Conservation (phyloP, 225 moss, liverwort and hornwort species). For the Lunularia cruciata region DNA sequence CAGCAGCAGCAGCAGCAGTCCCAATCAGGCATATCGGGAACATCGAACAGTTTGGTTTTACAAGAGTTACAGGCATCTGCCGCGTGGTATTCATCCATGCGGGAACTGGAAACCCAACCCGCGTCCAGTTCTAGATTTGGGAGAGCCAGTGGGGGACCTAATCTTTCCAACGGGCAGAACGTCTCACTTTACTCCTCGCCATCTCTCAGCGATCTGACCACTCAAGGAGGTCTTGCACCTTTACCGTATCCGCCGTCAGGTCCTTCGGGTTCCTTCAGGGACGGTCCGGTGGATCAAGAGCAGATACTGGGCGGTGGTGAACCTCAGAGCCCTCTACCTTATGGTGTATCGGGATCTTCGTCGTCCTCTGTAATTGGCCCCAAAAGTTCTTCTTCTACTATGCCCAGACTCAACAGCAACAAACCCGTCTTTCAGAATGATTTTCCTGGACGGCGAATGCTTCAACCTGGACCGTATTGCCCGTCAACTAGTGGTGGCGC, state of each 20-base stretch:
- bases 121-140: conserved; percentile 37
- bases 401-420: conserved; percentile 31
- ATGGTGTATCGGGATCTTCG: conserved; percentile 36
- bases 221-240: conserved; percentile 38
- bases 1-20: conserved; percentile 20
- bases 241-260: conserved; percentile 25
- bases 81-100: conserved; percentile 39
- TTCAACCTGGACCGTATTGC: conserved; percentile 23
- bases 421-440: conserved; percentile 40
- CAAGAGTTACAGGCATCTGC: conserved; percentile 36
- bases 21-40: conserved; percentile 33
- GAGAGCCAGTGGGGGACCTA: conserved; percentile 28
- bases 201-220: conserved; percentile 37
- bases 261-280: conserved; percentile 32
- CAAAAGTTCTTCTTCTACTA: conserved; percentile 25
- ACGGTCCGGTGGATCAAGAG: conserved; percentile 38
- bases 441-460: conserved; percentile 33
- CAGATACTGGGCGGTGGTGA: conserved; percentile 33
- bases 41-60: conserved; percentile 33
- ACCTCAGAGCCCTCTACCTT: conserved; percentile 38
- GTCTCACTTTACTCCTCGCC: conserved; percentile 34
- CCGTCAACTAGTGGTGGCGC: conserved; percentile 18
- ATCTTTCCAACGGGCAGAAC: conserved; percentile 26
- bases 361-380: conserved; percentile 43
- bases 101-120: conserved; percentile 36